Base-by-base conservation (phyloP, 495 filamentous ascomycete genomes). In the Lepidopterella palustris region DNA sequence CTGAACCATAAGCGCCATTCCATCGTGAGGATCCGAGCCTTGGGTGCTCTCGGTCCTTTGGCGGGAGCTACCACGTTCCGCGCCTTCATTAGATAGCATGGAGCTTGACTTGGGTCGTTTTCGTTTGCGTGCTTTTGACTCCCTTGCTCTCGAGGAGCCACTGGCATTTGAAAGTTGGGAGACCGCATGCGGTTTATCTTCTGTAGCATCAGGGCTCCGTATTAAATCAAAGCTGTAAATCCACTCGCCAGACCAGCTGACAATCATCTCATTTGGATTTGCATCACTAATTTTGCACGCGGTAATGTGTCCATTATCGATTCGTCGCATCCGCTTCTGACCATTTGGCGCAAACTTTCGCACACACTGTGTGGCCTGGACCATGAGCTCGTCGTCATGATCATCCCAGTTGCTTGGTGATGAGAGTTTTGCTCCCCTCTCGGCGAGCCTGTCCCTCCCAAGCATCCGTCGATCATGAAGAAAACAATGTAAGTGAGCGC, bases 211-310 rank as follows among this genome's bases (percentile, higher is more conserved):
- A 1, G 83, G 79, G 66, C 78, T 84, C n/a, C 76, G 76, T 31
- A 86, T 72, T 15, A 90, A 72, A 67, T 89, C 83, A 61, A 90
- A 90, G 66, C 82, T 83, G 70, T 90, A 89, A 60, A 89, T 85
- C 54, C 82, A 80, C 59, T 88, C 84, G 13, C 86, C 86, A 32
- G 84, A 87, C 87, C 87, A 90, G 65, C 86, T 88, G 25, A 82
- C 87, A 4, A 90, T 74, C 66, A 90, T 78, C 58, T 90, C 85
- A 57, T 89, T 84, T 2, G 87, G 87, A 56, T 87, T 82, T 10
- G 83, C 84, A 73, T 90, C 86, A 47, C 86, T 88, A 59, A 90
- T 90, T 70, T 88, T 90, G 71, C 85, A 88, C 8, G 86, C 84
- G 0, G 87, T 89, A 67, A 90, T 89, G 60, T 89, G 86, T 31